These are phyloP conservation scores for Zychaea mexicana DNA, from an alignment of 371 early-diverging fungal genomes.

Conservation along the genomic window DNA sequence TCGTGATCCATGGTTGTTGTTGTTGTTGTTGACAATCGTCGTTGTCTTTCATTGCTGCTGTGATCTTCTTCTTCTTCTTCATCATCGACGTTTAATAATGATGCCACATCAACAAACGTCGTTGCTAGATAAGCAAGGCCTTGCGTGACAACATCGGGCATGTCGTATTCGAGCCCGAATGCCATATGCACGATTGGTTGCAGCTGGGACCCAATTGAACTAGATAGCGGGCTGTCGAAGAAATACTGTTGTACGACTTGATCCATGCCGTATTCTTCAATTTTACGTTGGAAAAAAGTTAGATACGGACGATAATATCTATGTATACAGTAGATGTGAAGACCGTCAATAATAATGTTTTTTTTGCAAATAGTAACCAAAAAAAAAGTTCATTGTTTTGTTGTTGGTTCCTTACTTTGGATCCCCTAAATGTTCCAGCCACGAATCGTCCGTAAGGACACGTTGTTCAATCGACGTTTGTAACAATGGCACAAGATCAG, in stretches of 20 bases:
- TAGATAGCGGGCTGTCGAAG: constrained; percentile 15
- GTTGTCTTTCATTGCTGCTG: too few relatives aligned
- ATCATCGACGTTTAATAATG: not conserved
- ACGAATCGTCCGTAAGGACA: constrained; percentile 3
- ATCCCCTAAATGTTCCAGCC: constrained; percentile 3
- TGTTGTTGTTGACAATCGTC: not conserved
- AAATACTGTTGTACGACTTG: constrained; percentile 25
- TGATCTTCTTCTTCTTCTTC: too few relatives aligned
- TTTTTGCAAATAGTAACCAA: not conserved
- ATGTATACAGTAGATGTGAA: too few relatives aligned
- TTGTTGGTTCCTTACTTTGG: not conserved
- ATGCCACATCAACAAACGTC: constrained; percentile 20
- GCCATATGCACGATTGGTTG: constrained; percentile 42
- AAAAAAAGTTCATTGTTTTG: not conserved
- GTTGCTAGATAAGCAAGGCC: constrained; percentile 40
- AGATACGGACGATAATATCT: constrained; percentile 32
- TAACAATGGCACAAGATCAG: constrained; percentile 12
- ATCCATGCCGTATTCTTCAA: constrained; percentile 26
- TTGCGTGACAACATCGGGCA: constrained; percentile 31
- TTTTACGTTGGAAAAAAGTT: constrained; percentile 32
- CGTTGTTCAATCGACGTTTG: constrained; percentile 8
- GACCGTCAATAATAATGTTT: not conserved
- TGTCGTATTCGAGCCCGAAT: constrained; percentile 41
- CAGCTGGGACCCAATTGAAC: constrained; percentile 38
- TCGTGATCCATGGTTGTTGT: not conserved